phyloP scores from a whole-genome alignment of 1,284 basidiomycete species.

The Ceratobasidium sp. region DNA sequence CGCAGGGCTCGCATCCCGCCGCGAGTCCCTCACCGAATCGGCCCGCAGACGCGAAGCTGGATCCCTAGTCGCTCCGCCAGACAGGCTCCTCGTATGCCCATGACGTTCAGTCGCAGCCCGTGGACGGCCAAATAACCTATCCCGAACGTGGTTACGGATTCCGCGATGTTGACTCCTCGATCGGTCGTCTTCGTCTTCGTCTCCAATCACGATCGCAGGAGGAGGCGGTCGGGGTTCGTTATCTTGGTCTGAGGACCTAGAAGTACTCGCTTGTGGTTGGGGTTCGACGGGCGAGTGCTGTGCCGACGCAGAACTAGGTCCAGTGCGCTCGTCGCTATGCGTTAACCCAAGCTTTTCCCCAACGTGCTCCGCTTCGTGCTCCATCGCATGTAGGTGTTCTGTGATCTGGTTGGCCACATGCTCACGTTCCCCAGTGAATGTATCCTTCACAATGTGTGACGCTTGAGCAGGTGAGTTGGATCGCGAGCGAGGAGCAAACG shows the following conservation, averaged over 20 bases:
- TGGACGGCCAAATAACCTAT: slow-evolving; percentile 15
- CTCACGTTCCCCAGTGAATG: slow-evolving; percentile 13
- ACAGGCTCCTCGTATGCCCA: slow-evolving; percentile 7
- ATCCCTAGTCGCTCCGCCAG: background rate
- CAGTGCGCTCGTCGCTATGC: background rate
- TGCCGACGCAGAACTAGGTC: background rate
- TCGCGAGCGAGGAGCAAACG: slow-evolving; percentile 43
- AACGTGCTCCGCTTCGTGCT: slow-evolving; percentile 20
- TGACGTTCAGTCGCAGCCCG: slow-evolving; percentile 10
- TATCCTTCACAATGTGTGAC: background rate
- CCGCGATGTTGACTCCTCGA: slow-evolving; percentile 14
- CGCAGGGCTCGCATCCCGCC: slow-evolving; percentile 25
- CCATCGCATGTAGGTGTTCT: slow-evolving; percentile 13
- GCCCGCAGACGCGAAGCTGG: slow-evolving; percentile 19
- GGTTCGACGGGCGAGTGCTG: background rate
- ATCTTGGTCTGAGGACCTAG: slow-evolving; percentile 20
- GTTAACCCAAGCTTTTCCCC: slow-evolving; percentile 22
- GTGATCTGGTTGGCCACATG: slow-evolving; percentile 10
- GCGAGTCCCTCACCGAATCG: slow-evolving; percentile 19
- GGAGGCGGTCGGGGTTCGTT: background rate
- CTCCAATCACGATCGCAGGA: background rate
- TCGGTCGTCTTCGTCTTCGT: slow-evolving; percentile 28
- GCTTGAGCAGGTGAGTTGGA: background rate
- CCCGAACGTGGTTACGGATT: slow-evolving; percentile 27
- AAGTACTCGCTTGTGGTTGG: background rate